Evolutionary conservation across 2,329 filamentous ascomycete species (phyloP), one percentile per base, ranked within the genome.

Genomic region (Didymella arachidicola): DNA sequence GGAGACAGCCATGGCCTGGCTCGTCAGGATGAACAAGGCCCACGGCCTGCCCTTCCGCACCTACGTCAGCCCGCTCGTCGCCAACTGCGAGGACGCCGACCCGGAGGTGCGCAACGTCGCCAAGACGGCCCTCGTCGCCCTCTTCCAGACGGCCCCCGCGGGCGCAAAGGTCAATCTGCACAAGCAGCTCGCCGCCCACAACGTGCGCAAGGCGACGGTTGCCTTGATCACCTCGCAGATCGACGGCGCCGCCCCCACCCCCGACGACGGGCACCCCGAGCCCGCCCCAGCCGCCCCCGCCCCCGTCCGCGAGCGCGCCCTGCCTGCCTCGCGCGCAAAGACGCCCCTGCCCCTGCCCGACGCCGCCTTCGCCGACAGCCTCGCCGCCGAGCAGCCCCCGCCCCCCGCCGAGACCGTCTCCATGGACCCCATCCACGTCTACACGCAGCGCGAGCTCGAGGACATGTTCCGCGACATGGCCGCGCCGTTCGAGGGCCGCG

Each of bases 21-120:
- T 97, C 34, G 83, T 92, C 32, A 89, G 89, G 85, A 96, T 94
- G 89, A 90, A 95, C 75, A 86, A 89, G 72, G 89, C 92, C 53
- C 86, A 93, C 58, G 87, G 87, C 38, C 81, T 97, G 64, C 88
- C 89, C 36, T 97, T 97, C 79, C 89, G 92, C 62, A 82, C 81
- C 70, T 97, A 96, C 74, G 93, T 96, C 1, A 89, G 91, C 2
- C 84, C 85, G 11, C 83, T 97, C 39, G 94, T 97, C 80, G 89
- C 92, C 53, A 85, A 95, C 65, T 84, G 97, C 41, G 94, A 97
- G 78, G 93, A 97, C 76, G 90, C 93, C 10, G 94, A 97, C 75
- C 89, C 90, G 48, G 89, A 87, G 77, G 93, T 97, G 64, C 87
- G 94, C 74, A 93, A 97, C 70, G 85, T 86, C 36, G 92, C 93